Conservation (phyloP, 495 filamentous ascomycete genomes). For the Jackrogersella multiformis region DNA sequence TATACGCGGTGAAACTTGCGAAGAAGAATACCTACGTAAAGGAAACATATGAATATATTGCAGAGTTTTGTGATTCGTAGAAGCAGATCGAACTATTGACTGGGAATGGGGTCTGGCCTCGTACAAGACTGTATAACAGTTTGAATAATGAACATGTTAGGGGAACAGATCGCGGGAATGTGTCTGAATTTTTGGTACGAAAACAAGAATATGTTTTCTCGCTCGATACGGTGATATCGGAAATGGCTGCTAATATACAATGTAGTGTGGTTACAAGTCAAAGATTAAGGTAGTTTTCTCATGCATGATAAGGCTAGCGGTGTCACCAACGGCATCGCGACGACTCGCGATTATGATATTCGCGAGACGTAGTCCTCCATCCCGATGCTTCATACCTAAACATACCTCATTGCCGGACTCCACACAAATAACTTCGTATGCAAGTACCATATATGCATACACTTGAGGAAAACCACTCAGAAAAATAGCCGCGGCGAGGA, state of each 20-base stretch:
- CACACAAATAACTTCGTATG: too few relatives aligned
- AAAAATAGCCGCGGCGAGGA: too few relatives aligned
- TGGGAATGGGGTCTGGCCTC: slow-evolving; percentile 53
- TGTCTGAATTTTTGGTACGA: background rate
- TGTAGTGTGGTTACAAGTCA: background rate
- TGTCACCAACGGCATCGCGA: background rate
- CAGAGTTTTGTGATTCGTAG: slow-evolving; percentile 56
- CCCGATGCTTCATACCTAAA: background rate
- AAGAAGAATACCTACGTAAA: slow-evolving; percentile 46
- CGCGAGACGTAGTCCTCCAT: background rate
- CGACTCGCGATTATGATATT: background rate
- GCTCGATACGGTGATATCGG: background rate
- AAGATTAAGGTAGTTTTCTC: background rate
- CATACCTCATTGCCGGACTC: background rate
- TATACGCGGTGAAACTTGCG: slow-evolving; percentile 44
- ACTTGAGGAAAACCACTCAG: too few relatives aligned
- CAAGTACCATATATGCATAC: too few relatives aligned
- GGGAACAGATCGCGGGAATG: background rate
- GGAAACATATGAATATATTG: slow-evolving; percentile 56
- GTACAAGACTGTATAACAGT: slow-evolving; percentile 21
- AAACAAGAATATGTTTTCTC: background rate
- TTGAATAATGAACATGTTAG: background rate
- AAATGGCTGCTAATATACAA: background rate
- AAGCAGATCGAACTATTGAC: slow-evolving; percentile 52
- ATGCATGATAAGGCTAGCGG: background rate